phyloP scores from a whole-genome alignment of 345 rosid genomes.

The Streptanthus diversifolius region DNA sequence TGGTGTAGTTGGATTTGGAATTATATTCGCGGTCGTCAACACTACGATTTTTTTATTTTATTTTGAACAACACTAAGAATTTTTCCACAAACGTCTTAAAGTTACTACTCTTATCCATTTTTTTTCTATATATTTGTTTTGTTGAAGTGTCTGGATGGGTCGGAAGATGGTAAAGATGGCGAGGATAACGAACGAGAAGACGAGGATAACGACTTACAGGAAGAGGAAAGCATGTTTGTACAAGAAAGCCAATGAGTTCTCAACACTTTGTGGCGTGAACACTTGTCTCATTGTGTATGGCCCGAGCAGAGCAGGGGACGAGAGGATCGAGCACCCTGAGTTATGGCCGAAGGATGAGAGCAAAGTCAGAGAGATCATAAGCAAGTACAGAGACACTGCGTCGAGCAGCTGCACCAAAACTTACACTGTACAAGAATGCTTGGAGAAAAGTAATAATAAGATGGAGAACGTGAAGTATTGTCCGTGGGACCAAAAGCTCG shows the following conservation, averaged over 20 bases:
- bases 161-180: slow-evolving; percentile 36
- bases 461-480: slow-evolving; percentile 20
- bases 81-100: no score
- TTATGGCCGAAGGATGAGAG: slow-evolving; percentile 29
- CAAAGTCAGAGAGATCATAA: slow-evolving; percentile 30
- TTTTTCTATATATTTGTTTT: no score
- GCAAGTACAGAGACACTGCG: slow-evolving; percentile 29
- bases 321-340: slow-evolving; percentile 21
- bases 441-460: slow-evolving; percentile 11
- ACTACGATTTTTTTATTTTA: no score
- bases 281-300: slow-evolving; percentile 42
- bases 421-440: slow-evolving; percentile 18
- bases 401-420: slow-evolving; percentile 27
- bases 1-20: background rate
- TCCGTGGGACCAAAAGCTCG: slow-evolving; percentile 29
- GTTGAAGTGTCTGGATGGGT: slow-evolving; percentile 29
- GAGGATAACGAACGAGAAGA: slow-evolving; percentile 36
- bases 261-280: slow-evolving; percentile 41
- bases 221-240: slow-evolving; percentile 38
- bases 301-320: slow-evolving; percentile 25
- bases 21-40: no score
- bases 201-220: slow-evolving; percentile 36
- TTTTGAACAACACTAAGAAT: no score
- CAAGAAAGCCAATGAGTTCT: slow-evolving; percentile 38
- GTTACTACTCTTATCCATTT: no score